phyloP scores from a whole-genome alignment of 495 filamentous ascomycete species.

The Chlorociboria aeruginascens region DNA sequence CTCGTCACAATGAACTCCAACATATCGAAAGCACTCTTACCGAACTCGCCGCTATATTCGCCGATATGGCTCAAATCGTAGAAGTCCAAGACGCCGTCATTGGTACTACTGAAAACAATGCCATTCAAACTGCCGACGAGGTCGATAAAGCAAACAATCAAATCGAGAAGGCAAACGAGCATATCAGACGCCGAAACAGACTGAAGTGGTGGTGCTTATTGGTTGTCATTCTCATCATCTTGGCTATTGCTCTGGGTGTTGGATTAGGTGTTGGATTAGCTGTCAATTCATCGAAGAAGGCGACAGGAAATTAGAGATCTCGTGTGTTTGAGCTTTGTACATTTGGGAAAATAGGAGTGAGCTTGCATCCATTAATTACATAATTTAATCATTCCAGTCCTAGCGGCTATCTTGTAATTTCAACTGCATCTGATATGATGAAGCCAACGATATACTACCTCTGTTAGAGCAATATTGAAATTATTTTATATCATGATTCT shows the following conservation, averaged over 20 bases:
- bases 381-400: too few relatives aligned
- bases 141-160: conserved; percentile 47
- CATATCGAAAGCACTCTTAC: conserved; percentile 55
- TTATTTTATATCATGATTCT: too few relatives aligned
- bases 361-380: too few relatives aligned
- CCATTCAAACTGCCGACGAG: conserved; percentile 42
- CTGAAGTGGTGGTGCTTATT: conserved; percentile 64
- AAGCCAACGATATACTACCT: too few relatives aligned
- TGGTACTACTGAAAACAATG: conserved; percentile 39
- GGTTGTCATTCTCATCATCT: conserved; percentile 42
- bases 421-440: too few relatives aligned
- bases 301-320: neutral
- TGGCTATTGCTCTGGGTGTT: conserved; percentile 37
- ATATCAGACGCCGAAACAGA: conserved; percentile 43
- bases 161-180: conserved; percentile 46
- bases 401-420: too few relatives aligned
- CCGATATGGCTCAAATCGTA: conserved; percentile 53
- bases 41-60: conserved; percentile 53
- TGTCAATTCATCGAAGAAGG: neutral
- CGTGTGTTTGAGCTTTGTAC: too few relatives aligned
- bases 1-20: conserved; percentile 65
- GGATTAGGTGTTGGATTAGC: conserved; percentile 19
- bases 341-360: too few relatives aligned
- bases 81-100: conserved; percentile 49
- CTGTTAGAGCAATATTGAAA: too few relatives aligned